Percentiles rank a stretch among this genome's conserved stretches.
Conservation (phyloP, 2,329 filamentous ascomycete genomes). For the Epichloe brachyelytri region DNA sequence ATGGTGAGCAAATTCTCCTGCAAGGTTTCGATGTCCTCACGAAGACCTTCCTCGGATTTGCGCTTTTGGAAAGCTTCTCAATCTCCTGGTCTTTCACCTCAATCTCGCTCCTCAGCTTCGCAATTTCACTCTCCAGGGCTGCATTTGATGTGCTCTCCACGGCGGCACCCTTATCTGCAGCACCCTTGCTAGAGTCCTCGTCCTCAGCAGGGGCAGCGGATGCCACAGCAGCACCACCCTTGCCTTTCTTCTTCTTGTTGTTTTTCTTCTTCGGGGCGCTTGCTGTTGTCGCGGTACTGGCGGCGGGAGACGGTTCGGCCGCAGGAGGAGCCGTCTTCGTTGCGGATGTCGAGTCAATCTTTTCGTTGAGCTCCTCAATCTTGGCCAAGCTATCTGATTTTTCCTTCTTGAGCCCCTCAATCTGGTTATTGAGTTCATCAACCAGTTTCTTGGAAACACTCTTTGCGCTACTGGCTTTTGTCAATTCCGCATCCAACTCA, state of each 20-base stretch:
- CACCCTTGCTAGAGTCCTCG: conserved; percentile 10
- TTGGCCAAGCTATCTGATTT: conserved; percentile 19
- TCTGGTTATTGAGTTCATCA: conserved; percentile 24
- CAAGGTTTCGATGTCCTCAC: conserved; percentile 76
- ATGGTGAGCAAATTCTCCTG: conserved; percentile 67
- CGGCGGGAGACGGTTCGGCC: conserved; percentile 11
- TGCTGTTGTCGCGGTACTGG: conserved; percentile 9
- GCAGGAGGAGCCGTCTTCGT: conserved; percentile 11
- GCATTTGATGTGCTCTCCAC: conserved; percentile 18
- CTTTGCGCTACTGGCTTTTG: conserved; percentile 26
- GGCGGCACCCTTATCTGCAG: background rate
- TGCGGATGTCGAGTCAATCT: conserved; percentile 23
- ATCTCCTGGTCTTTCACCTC: conserved; percentile 61
- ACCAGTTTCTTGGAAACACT: conserved; percentile 28
- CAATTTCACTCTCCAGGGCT: conserved; percentile 35
- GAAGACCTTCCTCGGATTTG: conserved; percentile 63
- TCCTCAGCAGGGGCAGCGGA: conserved; percentile 26
- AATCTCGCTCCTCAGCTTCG: conserved; percentile 38
- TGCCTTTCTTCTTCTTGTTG: conserved; percentile 87
- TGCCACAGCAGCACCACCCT: conserved; percentile 40
- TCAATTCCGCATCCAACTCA: conserved; percentile 29
- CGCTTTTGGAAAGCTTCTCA: conserved; percentile 53
- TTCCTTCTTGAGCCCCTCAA: conserved; percentile 22
- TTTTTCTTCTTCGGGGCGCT: conserved; percentile 47
- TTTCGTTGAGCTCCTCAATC: conserved; percentile 29